Evolutionary conservation across 179 eudicot species (phyloP).

Genomic region (Beta lomatogona): DNA sequence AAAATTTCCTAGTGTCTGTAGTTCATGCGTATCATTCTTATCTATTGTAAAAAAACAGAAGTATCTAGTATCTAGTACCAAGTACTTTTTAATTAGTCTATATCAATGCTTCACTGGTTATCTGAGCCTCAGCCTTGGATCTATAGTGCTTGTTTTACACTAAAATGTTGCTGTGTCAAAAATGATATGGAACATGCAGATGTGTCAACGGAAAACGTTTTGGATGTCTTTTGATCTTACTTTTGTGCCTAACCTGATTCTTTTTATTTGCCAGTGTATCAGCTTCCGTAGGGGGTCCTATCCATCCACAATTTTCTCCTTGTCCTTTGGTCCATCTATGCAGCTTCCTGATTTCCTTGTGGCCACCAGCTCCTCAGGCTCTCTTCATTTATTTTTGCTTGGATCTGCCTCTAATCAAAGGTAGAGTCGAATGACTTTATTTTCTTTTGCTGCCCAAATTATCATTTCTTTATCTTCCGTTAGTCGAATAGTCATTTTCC

Average conservation of each 20-base stretch:
- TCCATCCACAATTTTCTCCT: constrained; percentile 76
- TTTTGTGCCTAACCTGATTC: constrained; percentile 29
- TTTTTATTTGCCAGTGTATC: constrained; percentile 60
- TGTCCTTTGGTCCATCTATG: constrained; percentile 78
- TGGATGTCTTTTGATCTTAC: background rate
- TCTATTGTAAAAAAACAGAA: background rate
- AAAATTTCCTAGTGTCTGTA: background rate
- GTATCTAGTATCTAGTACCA: no score
- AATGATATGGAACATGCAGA: background rate
- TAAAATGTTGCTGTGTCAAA: background rate
- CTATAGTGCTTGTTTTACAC: background rate
- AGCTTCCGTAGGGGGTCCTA: constrained; percentile 93
- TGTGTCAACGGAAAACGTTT: background rate
- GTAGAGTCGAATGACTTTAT: constrained; percentile 25
- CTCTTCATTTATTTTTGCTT: constrained; percentile 78
- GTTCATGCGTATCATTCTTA: background rate
- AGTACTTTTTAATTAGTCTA: background rate
- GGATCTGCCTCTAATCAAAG: constrained; percentile 60
- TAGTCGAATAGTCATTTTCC: background rate
- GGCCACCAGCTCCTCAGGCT: constrained; percentile 90
- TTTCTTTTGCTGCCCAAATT: background rate
- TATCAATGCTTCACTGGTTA: background rate
- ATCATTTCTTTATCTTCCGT: background rate
- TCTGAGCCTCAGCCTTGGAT: background rate
- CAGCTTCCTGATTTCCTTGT: constrained; percentile 76